These are phyloP conservation scores for Coleophoma eucalyptorum DNA, from an alignment of 2,329 filamentous ascomycete genomes.

Conservation along the genomic window DNA sequence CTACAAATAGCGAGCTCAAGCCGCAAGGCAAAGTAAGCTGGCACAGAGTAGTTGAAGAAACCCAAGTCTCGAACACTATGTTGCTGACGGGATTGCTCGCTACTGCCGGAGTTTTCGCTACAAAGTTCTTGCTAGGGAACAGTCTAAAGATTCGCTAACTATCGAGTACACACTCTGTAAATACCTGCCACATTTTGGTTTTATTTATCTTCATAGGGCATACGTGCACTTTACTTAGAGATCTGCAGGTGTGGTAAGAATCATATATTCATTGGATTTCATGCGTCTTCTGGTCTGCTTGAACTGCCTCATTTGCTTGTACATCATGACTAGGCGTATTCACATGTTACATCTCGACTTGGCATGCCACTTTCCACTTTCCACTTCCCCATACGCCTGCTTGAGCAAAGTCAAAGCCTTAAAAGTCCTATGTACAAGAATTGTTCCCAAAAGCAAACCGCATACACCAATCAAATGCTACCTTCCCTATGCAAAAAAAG, in stretches of 20 bases:
- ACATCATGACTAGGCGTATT: background rate
- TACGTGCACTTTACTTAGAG: no score
- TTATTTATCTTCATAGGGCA: no score
- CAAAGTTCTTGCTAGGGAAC: background rate
- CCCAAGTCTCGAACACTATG: slow-evolving; percentile 19
- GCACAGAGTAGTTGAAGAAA: slow-evolving; percentile 31
- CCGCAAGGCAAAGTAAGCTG: slow-evolving; percentile 23
- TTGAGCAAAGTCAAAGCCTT: background rate
- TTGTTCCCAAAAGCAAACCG: slow-evolving; percentile 6
- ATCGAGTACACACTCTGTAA: background rate
- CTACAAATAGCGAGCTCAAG: slow-evolving; percentile 17
- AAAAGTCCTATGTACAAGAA: slow-evolving; percentile 18
- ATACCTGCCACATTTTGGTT: background rate
- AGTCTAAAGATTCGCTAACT: background rate
- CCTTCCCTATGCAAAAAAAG: slow-evolving; percentile 8
- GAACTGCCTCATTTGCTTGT: background rate
- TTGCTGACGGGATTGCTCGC: slow-evolving; percentile 10
- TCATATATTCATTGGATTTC: background rate
- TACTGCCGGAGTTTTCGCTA: slow-evolving; percentile 7
- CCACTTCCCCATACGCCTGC: background rate
- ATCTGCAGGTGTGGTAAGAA: no score
- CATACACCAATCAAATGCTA: slow-evolving; percentile 6
- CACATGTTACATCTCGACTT: background rate
- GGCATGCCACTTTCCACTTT: background rate
- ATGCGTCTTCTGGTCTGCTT: background rate